A percentile compares a stretch with the other conserved stretches of the same genome.
These are phyloP conservation scores for Hordeum pubiflorum DNA, from an alignment of 202 grass and related monocot species.

Conservation along the genomic window DNA sequence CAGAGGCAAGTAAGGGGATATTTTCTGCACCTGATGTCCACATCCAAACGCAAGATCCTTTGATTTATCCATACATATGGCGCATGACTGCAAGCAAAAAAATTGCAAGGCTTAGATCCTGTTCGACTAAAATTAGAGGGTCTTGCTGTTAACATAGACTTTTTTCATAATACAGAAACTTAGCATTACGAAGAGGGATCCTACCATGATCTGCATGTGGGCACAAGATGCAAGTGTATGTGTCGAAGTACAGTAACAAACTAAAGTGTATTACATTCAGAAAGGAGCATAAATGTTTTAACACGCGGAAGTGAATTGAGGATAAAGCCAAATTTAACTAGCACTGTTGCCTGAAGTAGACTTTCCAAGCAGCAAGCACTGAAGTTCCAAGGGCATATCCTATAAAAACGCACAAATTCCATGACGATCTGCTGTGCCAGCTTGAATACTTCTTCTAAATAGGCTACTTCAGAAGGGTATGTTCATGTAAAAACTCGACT, in stretches of 20 bases:
- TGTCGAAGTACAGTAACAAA: not conserved
- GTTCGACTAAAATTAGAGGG: not conserved
- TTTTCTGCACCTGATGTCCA: constrained; percentile 74
- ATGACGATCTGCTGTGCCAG: not conserved
- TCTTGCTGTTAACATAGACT: not conserved
- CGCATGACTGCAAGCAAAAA: constrained; percentile 49
- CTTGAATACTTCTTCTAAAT: not conserved
- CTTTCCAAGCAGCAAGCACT: not conserved
- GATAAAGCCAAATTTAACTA: not conserved
- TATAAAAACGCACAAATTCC: not conserved
- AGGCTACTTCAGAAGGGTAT: not conserved
- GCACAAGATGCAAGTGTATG: not conserved
- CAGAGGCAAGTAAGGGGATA: not conserved
- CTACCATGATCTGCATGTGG: not conserved
- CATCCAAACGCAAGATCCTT: constrained; percentile 89
- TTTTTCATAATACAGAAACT: not conserved
- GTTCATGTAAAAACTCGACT: not conserved
- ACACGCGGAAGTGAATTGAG: not conserved
- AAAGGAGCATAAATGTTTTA: not conserved
- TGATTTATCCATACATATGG: constrained; percentile 71
- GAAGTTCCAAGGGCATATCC: not conserved
- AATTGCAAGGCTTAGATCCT: not conserved
- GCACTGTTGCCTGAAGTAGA: not conserved
- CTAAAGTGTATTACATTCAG: not conserved
- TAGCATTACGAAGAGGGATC: not conserved